Conservation (phyloP, 208 protist genomes). For the Trypanosoma mega region DNA sequence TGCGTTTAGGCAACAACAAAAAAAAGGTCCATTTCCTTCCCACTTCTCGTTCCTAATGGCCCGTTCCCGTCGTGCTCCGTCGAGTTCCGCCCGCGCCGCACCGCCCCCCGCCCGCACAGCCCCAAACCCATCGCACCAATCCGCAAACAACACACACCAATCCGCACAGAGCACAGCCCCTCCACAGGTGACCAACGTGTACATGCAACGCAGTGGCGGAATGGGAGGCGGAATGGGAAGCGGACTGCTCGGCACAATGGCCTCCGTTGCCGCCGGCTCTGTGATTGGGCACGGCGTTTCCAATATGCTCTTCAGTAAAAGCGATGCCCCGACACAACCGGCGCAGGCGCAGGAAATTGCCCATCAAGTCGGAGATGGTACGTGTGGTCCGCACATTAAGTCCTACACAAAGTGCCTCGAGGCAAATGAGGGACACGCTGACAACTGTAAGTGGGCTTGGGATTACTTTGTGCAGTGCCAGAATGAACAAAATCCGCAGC, state of each 20-base stretch:
- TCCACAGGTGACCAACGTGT: constrained; percentile 75
- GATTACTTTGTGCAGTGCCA: constrained; percentile 87
- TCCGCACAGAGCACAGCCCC: constrained; percentile 2
- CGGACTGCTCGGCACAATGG: constrained; percentile 83
- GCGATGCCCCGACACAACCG: constrained; percentile 62
- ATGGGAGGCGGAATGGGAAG: constrained; percentile 43
- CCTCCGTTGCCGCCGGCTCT: constrained; percentile 76
- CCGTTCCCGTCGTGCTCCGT: constrained; percentile 49
- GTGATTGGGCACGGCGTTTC: constrained; percentile 87
- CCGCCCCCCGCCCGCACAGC: constrained; percentile 2
- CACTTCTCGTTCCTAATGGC: constrained; percentile 35
- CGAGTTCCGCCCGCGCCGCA: constrained; percentile 23
- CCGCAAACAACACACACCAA: background rate
- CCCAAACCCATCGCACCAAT: constrained; percentile 7
- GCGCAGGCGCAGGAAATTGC: constrained; percentile 83
- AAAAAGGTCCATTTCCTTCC: constrained; percentile 2
- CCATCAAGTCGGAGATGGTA: constrained; percentile 53
- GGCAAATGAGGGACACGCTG: constrained; percentile 49
- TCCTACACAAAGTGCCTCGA: constrained; percentile 87
- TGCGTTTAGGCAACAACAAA: constrained; percentile 17
- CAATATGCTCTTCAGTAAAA: constrained; percentile 78
- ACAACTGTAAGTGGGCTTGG: constrained; percentile 88
- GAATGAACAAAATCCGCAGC: constrained; percentile 26
- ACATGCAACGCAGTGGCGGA: constrained; percentile 51
- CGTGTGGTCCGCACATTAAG: constrained; percentile 62